These are phyloP conservation scores for Ophiostoma perfectum DNA, from an alignment of 2,329 filamentous ascomycete genomes.

Conservation along the genomic window DNA sequence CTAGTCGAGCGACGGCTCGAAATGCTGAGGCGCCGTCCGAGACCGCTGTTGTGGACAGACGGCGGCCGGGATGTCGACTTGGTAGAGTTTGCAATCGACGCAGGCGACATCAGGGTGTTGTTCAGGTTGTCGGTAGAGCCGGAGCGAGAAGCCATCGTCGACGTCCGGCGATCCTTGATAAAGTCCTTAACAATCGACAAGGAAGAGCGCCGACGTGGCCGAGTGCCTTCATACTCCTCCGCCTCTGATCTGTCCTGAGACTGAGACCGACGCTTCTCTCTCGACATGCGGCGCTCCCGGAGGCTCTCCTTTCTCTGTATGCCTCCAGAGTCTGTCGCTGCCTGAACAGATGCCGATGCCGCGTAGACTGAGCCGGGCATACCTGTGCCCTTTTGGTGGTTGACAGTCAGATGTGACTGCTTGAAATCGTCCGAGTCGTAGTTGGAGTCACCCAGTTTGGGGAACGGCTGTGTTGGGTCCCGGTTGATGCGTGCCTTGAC, in stretches of 20 bases:
- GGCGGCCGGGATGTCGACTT: constrained; percentile 46
- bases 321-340: constrained; percentile 13
- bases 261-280: constrained; percentile 36
- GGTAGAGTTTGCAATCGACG: constrained; percentile 31
- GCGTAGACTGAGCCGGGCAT: constrained; percentile 10
- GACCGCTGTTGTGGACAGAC: constrained; percentile 46
- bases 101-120: constrained; percentile 28
- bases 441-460: constrained; percentile 38
- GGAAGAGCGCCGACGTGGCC: constrained; percentile 49
- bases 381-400: constrained; percentile 43
- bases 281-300: constrained; percentile 45
- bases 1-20: constrained; percentile 53
- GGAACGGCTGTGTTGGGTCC: constrained; percentile 47
- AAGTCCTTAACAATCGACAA: constrained; percentile 56
- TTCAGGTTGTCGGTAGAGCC: constrained; percentile 27
- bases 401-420: constrained; percentile 55
- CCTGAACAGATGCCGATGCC: constrained; percentile 22
- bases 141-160: constrained; percentile 31
- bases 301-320: constrained; percentile 41
- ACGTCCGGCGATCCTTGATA: constrained; percentile 54
- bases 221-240: constrained; percentile 26
- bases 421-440: constrained; percentile 47
- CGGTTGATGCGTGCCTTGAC: constrained; percentile 81
- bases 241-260: constrained; percentile 32
- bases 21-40: constrained; percentile 59